A percentile compares a stretch with the other conserved stretches of the same genome.
phyloP scores from a whole-genome alignment of 2,329 filamentous ascomycete species.

The Colletotrichum plurivorum region DNA sequence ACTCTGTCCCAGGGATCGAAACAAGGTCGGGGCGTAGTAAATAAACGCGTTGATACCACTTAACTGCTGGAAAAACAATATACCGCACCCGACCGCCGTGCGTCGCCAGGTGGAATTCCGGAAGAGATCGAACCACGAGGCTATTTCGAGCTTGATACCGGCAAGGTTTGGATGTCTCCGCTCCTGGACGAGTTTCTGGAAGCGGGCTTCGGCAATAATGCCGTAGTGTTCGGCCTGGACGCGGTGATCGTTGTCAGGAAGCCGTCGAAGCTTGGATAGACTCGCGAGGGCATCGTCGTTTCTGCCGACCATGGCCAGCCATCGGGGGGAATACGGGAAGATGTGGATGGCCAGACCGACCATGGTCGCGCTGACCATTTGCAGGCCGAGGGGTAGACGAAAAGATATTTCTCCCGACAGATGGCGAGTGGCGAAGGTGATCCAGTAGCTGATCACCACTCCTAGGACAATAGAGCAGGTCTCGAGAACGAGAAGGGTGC shows the following conservation, averaged over 20 bases:
- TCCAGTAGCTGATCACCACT: conserved; percentile 66
- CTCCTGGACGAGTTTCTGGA: too few species aligned
- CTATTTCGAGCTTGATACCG: conserved; percentile 58
- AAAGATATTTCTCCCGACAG: conserved; percentile 53
- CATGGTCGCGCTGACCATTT: background rate
- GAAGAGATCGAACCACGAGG: conserved; percentile 63
- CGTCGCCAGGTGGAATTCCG: conserved; percentile 57
- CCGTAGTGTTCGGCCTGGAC: conserved; percentile 63
- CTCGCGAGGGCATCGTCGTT: conserved; percentile 54
- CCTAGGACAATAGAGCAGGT: conserved; percentile 65
- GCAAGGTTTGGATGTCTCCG: conserved; percentile 55
- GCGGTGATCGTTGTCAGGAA: conserved; percentile 57
- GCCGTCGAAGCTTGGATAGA: conserved; percentile 55
- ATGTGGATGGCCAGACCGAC: background rate
- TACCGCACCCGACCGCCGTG: conserved; percentile 53
- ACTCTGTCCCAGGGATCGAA: conserved; percentile 45
- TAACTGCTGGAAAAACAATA: background rate
- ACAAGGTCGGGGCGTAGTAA: conserved; percentile 46
- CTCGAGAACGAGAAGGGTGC: conserved; percentile 62
- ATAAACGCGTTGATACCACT: conserved; percentile 43
- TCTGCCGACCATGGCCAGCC: background rate
- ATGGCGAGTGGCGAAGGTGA: conserved; percentile 64
- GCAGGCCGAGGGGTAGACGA: background rate
- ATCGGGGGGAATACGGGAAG: conserved; percentile 4
- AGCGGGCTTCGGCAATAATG: conserved; percentile 61